Base-by-base conservation (phyloP, 2,329 filamentous ascomycete genomes). In the Neoarthrinium moseri region DNA sequence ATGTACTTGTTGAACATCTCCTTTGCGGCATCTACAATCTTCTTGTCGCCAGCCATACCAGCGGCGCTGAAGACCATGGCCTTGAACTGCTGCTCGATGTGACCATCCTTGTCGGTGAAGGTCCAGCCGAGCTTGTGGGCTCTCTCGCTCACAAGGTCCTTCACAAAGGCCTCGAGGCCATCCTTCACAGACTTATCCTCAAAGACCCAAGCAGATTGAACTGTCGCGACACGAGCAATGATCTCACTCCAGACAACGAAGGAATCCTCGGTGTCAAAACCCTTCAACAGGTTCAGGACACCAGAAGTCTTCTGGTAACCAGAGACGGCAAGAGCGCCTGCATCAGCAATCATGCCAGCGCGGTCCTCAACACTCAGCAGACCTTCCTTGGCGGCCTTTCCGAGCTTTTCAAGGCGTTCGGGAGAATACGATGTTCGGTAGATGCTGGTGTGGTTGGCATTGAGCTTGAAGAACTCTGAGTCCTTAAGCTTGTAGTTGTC, bases 181-280 rank as follows among this genome's bases (percentile, higher is more conserved):
- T 91, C 82, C 55, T 82, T 85, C 40, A 83, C 71, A 30, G 83
- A 75, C 50, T 86, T 68, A 48, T 95, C 87, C 66, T 96, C 90
- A 54, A 95, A 95, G 38, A 92, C 75, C 91, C 91, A 97, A 6
- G 92, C 88, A 43, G 80, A 80, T 55, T 91, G 87, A 27, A 97
- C 79, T n/a, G 84, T 78, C 20, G 80, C 82, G 48, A 96, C 79
- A 37, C 91, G 85, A 36, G 86, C 80, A 40, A 91, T 80, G 48
- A 97, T 89, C 67, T 96, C 91, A 55, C 89, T 91, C 92, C 92
- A 97, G 3, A 97, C 92, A 30, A 96, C 89, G 55, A 91, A 96
- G 59, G 95, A 89, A 1, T 83, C 75, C 71, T 97, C 92, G 2
- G 83, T 77, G 65, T 89, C 87, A 51, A 97, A 94, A 40, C 87